A percentile compares a stretch with the other conserved stretches of the same genome.
Evolutionary conservation across 495 filamentous ascomycete genomes (phyloP).

Genomic region (Mytilinidion resinicola): DNA sequence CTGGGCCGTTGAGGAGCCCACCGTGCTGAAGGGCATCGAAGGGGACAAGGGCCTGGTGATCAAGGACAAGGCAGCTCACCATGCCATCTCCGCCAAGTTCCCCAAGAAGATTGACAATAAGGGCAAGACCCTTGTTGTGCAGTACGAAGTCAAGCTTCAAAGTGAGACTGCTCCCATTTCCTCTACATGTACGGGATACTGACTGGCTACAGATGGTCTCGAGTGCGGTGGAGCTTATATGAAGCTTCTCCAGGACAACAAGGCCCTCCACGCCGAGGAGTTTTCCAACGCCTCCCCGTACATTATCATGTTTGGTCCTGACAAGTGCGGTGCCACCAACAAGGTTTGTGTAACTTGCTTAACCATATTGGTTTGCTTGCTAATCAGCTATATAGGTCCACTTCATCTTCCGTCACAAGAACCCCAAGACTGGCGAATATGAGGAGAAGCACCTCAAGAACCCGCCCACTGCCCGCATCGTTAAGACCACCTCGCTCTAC

Average conservation of each 20-base stretch:
- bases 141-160: conserved; percentile 99
- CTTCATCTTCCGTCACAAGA: conserved; percentile 99
- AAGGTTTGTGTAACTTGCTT: conserved; percentile 54
- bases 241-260: conserved; percentile 98
- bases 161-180: conserved; percentile 50
- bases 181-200: conserved; percentile 11
- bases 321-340: conserved; percentile 99
- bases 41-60: conserved; percentile 95
- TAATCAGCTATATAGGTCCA: conserved; percentile 57
- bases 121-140: conserved; percentile 91
- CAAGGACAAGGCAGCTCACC: conserved; percentile 94
- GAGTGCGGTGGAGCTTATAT: conserved; percentile 99
- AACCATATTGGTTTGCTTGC: not conserved
- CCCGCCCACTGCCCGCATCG: conserved; percentile 76
- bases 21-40: conserved; percentile 86
- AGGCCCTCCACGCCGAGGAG: conserved; percentile 91
- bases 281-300: conserved; percentile 97
- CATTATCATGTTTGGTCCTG: conserved; percentile 99
- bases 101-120: conserved; percentile 94
- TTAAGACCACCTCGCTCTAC: conserved; percentile 89
- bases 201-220: conserved; percentile 62
- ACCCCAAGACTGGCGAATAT: conserved; percentile 99
- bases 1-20: conserved; percentile 95
- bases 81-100: conserved; percentile 99
- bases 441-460: conserved; percentile 97